These are phyloP conservation scores for Xylona heveae DNA, from an alignment of 495 filamentous ascomycete species.

Conservation along the genomic window DNA sequence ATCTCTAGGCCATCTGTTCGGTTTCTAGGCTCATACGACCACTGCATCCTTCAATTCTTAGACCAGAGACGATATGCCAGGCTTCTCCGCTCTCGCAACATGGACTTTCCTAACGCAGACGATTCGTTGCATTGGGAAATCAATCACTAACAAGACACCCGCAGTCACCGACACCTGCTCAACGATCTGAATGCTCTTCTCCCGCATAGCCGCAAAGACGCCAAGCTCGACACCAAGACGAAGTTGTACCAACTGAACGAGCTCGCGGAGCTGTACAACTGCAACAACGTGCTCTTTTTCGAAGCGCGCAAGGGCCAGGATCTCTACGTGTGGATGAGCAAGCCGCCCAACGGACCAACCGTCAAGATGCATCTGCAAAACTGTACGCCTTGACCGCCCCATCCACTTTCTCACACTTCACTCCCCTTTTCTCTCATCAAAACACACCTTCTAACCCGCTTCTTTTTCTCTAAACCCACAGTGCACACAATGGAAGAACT, in stretches of 20 bases:
- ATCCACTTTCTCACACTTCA: no score
- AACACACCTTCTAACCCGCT: background rate
- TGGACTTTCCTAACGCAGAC: no score
- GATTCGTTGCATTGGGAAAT: no score
- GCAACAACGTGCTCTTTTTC: constrained; percentile 95
- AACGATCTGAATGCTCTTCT: constrained; percentile 76
- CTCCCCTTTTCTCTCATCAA: constrained; percentile 8
- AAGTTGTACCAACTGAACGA: constrained; percentile 88
- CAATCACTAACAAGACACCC: no score
- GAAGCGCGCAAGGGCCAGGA: constrained; percentile 91
- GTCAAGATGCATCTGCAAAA: constrained; percentile 72
- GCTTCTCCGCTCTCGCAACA: no score
- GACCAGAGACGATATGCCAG: no score
- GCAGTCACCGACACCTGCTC: constrained; percentile 77
- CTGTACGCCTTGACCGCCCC: constrained; percentile 11
- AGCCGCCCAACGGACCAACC: constrained; percentile 86
- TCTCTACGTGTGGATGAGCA: constrained; percentile 82
- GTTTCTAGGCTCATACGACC: no score
- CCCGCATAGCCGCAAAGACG: constrained; percentile 82
- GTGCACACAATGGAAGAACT: constrained; percentile 92
- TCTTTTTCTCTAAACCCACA: no score
- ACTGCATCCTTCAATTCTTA: no score
- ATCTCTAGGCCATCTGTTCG: no score
- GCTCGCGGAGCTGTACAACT: constrained; percentile 92
- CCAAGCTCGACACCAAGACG: constrained; percentile 90